Evolutionary conservation across 164 flowering plant genomes (phyloP), one percentile per base, ranked within the genome.

Genomic region (Macadamia tetraphylla): DNA sequence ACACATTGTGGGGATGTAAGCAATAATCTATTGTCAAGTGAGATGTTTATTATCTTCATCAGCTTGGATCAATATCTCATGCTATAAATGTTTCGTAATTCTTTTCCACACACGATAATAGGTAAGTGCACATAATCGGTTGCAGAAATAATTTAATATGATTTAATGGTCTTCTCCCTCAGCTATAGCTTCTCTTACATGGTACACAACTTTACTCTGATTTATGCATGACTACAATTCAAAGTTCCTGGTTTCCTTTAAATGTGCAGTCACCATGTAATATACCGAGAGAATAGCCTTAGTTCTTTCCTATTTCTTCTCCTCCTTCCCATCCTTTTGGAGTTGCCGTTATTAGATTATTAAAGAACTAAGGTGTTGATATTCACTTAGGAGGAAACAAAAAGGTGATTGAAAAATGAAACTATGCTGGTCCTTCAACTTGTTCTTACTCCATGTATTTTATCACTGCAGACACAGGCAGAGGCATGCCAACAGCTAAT

Each of bases 401-500:
- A 51, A 51, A 9, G 55, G 13, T 51, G 48, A 46, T 46, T 46
- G 51, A 11, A 1, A 46, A 8, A 46, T 11, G 13, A 46, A 46
- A 46, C 13, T 11, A 8, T 9, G 13, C 51, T 46, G n/a, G 17
- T 53, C 18, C 3, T 53, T 14, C 14, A 43, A 4, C 57, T 53
- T 4, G 15, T 53, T 2, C 13, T 17, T 53, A 14, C 15, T 53
- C 15, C 57, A 53, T 53, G 51, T 53, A 0, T 17, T 51, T 14
- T 14, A 53, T 17, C 57, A 57, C 9, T 55, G 67, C 74, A 91
- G 95, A 80, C 86, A 51, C 95, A 91, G 71, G 73, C 74, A 51
- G 92, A 88, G 71, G 72, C 78, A 70, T 82, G 88, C 62, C 85
- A 86, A 66, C 85, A 85, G 81, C 60, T 80, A 67, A 73, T 71